Evolutionary conservation across 106 monocot species (phyloP).

Genomic region (Alisma plantagoaquatica): DNA sequence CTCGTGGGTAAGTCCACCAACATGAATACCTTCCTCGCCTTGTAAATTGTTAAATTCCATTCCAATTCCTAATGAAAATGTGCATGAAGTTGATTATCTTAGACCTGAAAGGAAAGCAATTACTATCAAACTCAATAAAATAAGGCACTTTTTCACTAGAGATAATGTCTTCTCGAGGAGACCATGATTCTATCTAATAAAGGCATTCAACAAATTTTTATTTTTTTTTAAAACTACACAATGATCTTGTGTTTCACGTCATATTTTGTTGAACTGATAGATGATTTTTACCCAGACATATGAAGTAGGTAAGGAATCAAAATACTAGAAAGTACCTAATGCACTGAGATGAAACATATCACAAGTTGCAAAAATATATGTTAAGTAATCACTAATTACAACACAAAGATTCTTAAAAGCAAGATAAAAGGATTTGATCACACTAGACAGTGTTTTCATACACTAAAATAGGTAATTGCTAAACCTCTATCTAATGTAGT

Average conservation of each 20-base stretch:
- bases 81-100: conserved; percentile 95
- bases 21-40: conserved; percentile 99
- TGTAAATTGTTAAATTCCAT: conserved; percentile 87
- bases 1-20: conserved; percentile 90
- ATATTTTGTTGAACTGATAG: conserved; percentile 11
- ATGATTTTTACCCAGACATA: conserved; percentile 36
- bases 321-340: conserved; percentile 29
- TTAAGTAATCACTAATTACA: too few relatives aligned
- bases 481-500: too few relatives aligned
- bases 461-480: too few relatives aligned
- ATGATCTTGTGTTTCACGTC: conserved; percentile 72
- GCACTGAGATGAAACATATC: conserved; percentile 69
- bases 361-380: conserved; percentile 89
- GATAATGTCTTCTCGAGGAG: conserved; percentile 96
- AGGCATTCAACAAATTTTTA: conserved; percentile 76
- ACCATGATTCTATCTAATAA: conserved; percentile 88
- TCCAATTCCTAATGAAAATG: conserved; percentile 82
- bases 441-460: too few relatives aligned
- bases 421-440: too few relatives aligned
- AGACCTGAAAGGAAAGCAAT: conserved; percentile 77
- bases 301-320: conserved; percentile 20
- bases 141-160: conserved; percentile 85
- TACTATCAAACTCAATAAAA: conserved; percentile 94
- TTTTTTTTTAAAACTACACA: conserved; percentile 85
- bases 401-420: too few relatives aligned